These are phyloP conservation scores for Trametes maxima DNA, from an alignment of 768 basidiomycete genomes.

Conservation along the genomic window DNA sequence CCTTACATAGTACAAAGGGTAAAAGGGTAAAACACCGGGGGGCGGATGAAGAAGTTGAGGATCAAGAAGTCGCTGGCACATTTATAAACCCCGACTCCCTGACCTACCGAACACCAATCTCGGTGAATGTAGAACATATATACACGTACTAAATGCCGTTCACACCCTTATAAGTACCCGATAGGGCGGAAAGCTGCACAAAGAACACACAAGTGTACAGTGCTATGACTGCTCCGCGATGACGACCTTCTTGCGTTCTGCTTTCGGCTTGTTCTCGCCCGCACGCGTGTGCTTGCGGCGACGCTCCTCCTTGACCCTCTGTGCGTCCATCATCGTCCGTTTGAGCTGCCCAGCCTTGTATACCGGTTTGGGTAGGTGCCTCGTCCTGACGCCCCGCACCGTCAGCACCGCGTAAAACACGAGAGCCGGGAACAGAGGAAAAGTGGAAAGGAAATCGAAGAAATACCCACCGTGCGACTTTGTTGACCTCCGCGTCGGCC, in stretches of 20 bases:
- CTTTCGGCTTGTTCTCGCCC: conserved; percentile 85
- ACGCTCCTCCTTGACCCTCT: conserved; percentile 90
- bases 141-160: no score
- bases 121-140: no score
- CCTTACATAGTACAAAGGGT: no score
- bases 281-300: conserved; percentile 86
- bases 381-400: conserved; percentile 27
- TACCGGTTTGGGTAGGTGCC: conserved; percentile 90
- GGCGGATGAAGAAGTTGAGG: no score
- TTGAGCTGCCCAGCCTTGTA: conserved; percentile 87
- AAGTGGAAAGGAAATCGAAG: background rate
- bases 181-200: background rate
- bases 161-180: no score
- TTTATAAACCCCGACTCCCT: no score
- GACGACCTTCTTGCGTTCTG: conserved; percentile 89
- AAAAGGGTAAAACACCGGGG: no score
- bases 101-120: no score
- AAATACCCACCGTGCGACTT: conserved; percentile 71
- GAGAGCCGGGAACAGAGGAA: background rate
- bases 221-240: conserved; percentile 71
- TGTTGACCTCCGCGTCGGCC: conserved; percentile 77
- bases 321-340: conserved; percentile 88
- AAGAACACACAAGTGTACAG: background rate
- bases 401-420: background rate
- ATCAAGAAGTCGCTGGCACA: no score